Conservation (phyloP, 2,329 filamentous ascomycete genomes). For the Celoporthe dispersa region DNA sequence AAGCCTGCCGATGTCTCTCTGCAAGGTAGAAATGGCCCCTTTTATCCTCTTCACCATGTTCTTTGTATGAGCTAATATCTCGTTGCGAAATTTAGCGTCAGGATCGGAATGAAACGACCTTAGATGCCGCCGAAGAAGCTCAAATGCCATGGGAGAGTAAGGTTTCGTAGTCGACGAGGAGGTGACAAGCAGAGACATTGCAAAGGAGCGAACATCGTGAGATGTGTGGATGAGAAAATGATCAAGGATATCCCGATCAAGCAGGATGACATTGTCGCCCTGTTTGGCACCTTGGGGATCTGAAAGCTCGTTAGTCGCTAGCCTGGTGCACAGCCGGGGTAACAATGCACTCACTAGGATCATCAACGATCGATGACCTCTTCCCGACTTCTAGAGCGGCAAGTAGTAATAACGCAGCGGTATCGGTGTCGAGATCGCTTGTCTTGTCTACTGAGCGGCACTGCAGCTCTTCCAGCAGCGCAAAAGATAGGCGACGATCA, state of each 20-base stretch:
- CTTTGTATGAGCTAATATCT: slow-evolving; percentile 74
- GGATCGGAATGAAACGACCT: slow-evolving; percentile 78
- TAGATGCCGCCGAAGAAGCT: slow-evolving; percentile 67
- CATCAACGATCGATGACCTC: slow-evolving; percentile 70
- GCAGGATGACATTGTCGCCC: slow-evolving; percentile 35
- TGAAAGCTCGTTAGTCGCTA: slow-evolving; percentile 32
- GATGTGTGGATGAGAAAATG: slow-evolving; percentile 59
- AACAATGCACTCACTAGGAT: slow-evolving; percentile 55
- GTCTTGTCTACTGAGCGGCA: slow-evolving; percentile 33
- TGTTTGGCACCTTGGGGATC: slow-evolving; percentile 28
- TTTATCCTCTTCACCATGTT: slow-evolving; percentile 78
- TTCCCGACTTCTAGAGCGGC: slow-evolving; percentile 73
- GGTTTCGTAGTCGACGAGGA: slow-evolving; percentile 77
- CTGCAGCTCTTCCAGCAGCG: slow-evolving; percentile 59
- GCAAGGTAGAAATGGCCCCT: slow-evolving; percentile 64
- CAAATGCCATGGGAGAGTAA: slow-evolving; percentile 65
- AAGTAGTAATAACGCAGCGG: slow-evolving; percentile 64
- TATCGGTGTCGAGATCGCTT: slow-evolving; percentile 49
- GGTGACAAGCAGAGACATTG: slow-evolving; percentile 77
- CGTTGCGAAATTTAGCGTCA: slow-evolving; percentile 84
- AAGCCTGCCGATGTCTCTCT: slow-evolving; percentile 47
- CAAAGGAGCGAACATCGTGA: slow-evolving; percentile 74
- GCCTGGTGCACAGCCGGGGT: slow-evolving; percentile 17
- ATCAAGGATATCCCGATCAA: slow-evolving; percentile 52
- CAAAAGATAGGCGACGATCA: slow-evolving; percentile 56